Conservation (phyloP, 192 early-diverging fungal species). For the Hyaloraphidium curvatum region DNA sequence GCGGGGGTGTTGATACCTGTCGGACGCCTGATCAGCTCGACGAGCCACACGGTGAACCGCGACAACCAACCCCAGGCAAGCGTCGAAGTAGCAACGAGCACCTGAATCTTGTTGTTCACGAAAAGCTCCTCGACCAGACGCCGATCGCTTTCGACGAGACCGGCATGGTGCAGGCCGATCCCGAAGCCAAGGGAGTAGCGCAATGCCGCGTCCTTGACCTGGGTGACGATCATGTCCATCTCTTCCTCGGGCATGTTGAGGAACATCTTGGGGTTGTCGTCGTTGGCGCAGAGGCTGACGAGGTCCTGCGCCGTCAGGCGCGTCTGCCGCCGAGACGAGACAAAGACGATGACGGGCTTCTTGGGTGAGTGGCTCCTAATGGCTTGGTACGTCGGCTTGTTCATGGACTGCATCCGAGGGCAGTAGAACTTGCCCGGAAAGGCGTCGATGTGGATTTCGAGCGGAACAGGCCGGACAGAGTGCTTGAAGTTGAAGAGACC, state of each 20-base stretch:
- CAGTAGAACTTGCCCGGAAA: slow-evolving; percentile 94
- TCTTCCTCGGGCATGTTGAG: slow-evolving; percentile 66
- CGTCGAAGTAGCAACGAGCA: slow-evolving; percentile 86
- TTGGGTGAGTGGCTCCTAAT: slow-evolving; percentile 85
- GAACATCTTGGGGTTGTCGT: slow-evolving; percentile 82
- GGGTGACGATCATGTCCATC: slow-evolving; percentile 44
- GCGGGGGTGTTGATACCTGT: slow-evolving; percentile 96
- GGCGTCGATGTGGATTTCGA: slow-evolving; percentile 94
- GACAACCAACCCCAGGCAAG: slow-evolving; percentile 83
- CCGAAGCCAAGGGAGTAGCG: slow-evolving; percentile 74
- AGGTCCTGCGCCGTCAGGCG: slow-evolving; percentile 91
- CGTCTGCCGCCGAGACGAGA: slow-evolving; percentile 91
- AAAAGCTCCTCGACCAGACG: slow-evolving; percentile 84
- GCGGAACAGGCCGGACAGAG: slow-evolving; percentile 87
- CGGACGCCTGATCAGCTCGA: too few relatives aligned
- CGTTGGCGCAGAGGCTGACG: slow-evolving; percentile 76
- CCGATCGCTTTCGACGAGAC: slow-evolving; percentile 70
- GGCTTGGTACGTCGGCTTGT: slow-evolving; percentile 85
- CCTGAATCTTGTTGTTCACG: slow-evolving; percentile 83
- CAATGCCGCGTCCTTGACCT: slow-evolving; percentile 62
- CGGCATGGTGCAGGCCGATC: slow-evolving; percentile 94
- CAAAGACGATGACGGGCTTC: slow-evolving; percentile 94
- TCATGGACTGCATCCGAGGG: slow-evolving; percentile 97
- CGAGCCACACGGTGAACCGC: too few relatives aligned
- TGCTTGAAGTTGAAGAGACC: slow-evolving; percentile 95